A percentile compares a stretch with the other conserved stretches of the same genome.
Conservation (phyloP, 2,329 filamentous ascomycete genomes). For the Aspergillus intermedius region DNA sequence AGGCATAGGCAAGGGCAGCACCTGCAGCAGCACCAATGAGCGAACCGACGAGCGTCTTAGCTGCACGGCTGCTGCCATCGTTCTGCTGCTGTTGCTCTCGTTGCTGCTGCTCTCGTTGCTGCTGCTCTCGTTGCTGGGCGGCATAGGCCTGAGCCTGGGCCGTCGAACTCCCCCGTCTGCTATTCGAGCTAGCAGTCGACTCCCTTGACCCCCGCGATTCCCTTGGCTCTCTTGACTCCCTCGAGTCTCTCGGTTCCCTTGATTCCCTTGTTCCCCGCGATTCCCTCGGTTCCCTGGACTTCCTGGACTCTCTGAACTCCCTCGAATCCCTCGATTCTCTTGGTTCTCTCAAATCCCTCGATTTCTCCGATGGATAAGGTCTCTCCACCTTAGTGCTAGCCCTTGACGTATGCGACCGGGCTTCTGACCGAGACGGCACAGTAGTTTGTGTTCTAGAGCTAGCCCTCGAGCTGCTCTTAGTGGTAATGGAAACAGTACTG, state of each 20-base stretch:
- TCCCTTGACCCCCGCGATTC: too few relatives aligned
- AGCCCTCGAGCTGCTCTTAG: conserved; percentile 23
- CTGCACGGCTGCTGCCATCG: conserved; percentile 36
- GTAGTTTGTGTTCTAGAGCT: conserved; percentile 26
- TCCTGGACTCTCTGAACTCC: too few relatives aligned
- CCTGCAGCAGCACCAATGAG: conserved; percentile 73
- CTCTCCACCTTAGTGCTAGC: conserved; percentile 19
- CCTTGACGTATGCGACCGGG: conserved; percentile 23
- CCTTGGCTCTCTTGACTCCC: too few relatives aligned
- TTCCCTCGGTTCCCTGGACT: too few relatives aligned
- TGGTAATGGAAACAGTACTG: conserved; percentile 34
- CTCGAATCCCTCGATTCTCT: too few relatives aligned
- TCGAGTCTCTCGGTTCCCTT: too few relatives aligned
- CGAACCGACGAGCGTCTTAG: conserved; percentile 65
- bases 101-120: too few relatives aligned
- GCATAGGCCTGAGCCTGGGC: conserved; percentile 15
- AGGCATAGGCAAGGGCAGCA: conserved; percentile 68
- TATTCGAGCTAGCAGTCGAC: too few relatives aligned
- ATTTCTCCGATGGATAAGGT: conserved; percentile 8
- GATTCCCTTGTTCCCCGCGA: too few relatives aligned
- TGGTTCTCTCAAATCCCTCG: too few relatives aligned
- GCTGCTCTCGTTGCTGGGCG: conserved; percentile 1
- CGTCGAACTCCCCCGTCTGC: neutral
- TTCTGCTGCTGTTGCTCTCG: conserved; percentile 1
- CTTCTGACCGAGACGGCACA: conserved; percentile 22